Percentiles rank a stretch among this genome's conserved stretches.
phyloP scores from a whole-genome alignment of 306 rosid genomes.

The Begonia masoniana region DNA sequence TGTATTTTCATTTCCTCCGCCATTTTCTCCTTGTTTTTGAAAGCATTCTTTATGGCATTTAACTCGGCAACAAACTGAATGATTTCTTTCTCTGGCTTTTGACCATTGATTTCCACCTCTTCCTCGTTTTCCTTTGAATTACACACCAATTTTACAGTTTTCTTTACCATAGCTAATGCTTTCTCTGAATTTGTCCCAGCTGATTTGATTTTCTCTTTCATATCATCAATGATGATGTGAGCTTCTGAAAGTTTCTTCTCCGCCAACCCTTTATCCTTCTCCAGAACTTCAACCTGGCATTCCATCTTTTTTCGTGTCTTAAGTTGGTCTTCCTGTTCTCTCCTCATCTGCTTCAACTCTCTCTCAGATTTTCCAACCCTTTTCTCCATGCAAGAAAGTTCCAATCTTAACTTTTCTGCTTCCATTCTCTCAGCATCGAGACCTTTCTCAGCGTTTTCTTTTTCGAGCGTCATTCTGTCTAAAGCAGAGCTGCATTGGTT shows the following conservation, averaged over 20 bases:
- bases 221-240: slow-evolving; percentile 13
- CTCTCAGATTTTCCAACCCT: slow-evolving; percentile 15
- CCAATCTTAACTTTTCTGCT: slow-evolving; percentile 22
- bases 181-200: slow-evolving; percentile 19
- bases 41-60: slow-evolving; percentile 46
- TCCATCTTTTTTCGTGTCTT: slow-evolving; percentile 21
- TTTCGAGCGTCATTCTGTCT: slow-evolving; percentile 13
- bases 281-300: slow-evolving; percentile 15
- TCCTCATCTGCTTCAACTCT: slow-evolving; percentile 22
- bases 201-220: slow-evolving; percentile 30
- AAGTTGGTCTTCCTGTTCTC: slow-evolving; percentile 14
- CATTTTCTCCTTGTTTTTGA: slow-evolving; percentile 40
- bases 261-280: slow-evolving; percentile 30
- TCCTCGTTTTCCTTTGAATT: not conserved
- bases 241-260: slow-evolving; percentile 24
- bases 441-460: slow-evolving; percentile 16
- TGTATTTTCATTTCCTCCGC: slow-evolving; percentile 47
- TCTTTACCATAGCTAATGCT: slow-evolving; percentile 48
- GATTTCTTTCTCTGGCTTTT: slow-evolving; percentile 30
- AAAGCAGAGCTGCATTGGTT: slow-evolving; percentile 8
- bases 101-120: slow-evolving; percentile 10
- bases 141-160: slow-evolving; percentile 31
- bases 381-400: slow-evolving; percentile 23
- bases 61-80: slow-evolving; percentile 32
- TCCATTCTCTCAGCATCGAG: slow-evolving; percentile 32